phyloP scores from a whole-genome alignment of 2,329 filamentous ascomycete genomes.

The Alternaria burnsii region DNA sequence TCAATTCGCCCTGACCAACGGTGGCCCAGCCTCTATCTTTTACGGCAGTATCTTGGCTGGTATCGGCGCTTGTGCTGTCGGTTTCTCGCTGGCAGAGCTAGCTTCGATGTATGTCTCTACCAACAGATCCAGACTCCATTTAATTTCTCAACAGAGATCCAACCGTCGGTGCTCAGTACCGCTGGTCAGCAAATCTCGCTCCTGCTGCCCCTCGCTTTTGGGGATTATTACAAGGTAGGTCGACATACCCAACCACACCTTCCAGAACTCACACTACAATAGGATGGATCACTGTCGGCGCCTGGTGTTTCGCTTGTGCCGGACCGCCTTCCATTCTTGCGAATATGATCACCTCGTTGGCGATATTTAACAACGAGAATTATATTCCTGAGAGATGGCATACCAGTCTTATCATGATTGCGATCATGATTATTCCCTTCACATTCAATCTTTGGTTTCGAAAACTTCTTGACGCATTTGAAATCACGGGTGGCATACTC shows the following conservation, averaged over 20 bases:
- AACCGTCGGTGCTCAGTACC: slow-evolving; percentile 46
- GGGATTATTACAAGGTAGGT: slow-evolving; percentile 40
- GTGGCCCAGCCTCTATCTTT: slow-evolving; percentile 42
- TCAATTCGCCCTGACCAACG: slow-evolving; percentile 39
- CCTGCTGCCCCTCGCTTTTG: slow-evolving; percentile 35
- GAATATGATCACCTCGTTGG: slow-evolving; percentile 37
- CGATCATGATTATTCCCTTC: slow-evolving; percentile 50
- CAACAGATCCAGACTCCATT: not conserved
- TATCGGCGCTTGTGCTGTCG: slow-evolving; percentile 39
- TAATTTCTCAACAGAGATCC: slow-evolving; percentile 31
- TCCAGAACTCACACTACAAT: slow-evolving; percentile 40
- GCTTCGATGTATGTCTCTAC: slow-evolving; percentile 38
- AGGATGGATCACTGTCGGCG: slow-evolving; percentile 54
- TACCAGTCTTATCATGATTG: slow-evolving; percentile 59
- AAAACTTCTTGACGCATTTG: slow-evolving; percentile 55
- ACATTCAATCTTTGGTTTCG: slow-evolving; percentile 57
- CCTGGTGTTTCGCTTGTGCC: slow-evolving; percentile 47
- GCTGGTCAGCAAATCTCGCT: slow-evolving; percentile 43
- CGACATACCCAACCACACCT: not conserved
- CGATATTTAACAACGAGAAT: slow-evolving; percentile 48
- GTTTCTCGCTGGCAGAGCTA: slow-evolving; percentile 43
- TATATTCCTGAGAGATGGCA: slow-evolving; percentile 58
- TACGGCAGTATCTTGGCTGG: slow-evolving; percentile 40
- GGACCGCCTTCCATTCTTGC: slow-evolving; percentile 38
- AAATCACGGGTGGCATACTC: slow-evolving; percentile 56